A percentile compares a stretch with the other conserved stretches of the same genome.
phyloP scores from a whole-genome alignment of 306 rosid species.

The Lathyrus oleraceus region DNA sequence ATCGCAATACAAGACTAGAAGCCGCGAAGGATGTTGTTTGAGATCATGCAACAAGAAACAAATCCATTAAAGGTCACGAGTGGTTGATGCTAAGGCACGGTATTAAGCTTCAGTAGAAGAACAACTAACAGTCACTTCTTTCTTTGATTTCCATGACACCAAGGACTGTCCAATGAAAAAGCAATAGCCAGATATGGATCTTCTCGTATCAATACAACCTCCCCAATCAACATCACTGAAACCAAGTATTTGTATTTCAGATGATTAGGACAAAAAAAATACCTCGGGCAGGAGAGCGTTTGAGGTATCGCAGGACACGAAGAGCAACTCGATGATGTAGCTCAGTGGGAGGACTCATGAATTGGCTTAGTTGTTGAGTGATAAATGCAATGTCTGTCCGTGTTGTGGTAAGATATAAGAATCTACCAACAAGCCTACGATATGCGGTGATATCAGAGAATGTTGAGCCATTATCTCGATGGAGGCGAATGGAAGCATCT shows the following conservation, averaged over 20 bases:
- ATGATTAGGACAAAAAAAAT: not conserved
- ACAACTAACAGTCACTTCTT: not conserved
- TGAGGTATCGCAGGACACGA: not conserved
- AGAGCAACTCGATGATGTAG: not conserved
- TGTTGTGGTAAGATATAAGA: not conserved
- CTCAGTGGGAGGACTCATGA: not conserved
- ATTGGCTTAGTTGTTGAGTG: not conserved
- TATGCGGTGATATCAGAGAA: not conserved
- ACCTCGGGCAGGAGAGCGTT: not conserved
- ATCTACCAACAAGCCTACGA: not conserved
- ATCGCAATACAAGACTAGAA: not conserved
- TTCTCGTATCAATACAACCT: not conserved
- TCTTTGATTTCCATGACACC: not conserved
- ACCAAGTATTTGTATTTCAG: not conserved
- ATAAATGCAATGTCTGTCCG: not conserved
- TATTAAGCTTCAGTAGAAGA: not conserved
- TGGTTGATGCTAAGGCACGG: not conserved
- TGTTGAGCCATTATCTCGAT: not conserved
- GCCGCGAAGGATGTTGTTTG: not conserved
- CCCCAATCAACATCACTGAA: not conserved
- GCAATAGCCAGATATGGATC: not conserved
- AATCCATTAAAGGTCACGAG: not conserved
- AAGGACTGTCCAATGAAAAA: not conserved
- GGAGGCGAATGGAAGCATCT: not conserved
- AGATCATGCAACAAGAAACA: too few species aligned